phyloP scores from a whole-genome alignment of 2,329 filamentous ascomycete species.

The Aspergillus carbonarius region DNA sequence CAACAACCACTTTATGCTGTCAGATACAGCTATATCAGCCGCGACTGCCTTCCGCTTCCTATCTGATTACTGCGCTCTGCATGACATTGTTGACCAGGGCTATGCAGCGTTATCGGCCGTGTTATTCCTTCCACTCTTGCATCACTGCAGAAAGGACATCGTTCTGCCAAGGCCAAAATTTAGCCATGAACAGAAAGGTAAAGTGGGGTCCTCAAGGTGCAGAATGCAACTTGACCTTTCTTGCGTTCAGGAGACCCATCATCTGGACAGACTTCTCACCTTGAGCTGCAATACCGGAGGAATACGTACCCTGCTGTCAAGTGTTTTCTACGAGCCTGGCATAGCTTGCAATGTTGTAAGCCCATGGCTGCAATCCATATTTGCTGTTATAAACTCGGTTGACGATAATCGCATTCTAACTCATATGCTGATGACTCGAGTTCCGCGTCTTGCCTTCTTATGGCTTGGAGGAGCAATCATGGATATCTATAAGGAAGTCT shows the following conservation, averaged over 20 bases:
- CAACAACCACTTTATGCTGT: not conserved
- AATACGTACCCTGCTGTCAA: constrained; percentile 1
- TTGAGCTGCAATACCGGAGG: constrained; percentile 6
- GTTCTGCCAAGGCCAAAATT: not conserved
- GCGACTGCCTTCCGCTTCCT: constrained; percentile 2
- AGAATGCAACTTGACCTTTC: not conserved
- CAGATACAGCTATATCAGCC: constrained; percentile 1
- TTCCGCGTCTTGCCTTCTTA: constrained; percentile 6
- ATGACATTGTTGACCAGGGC: constrained; percentile 5
- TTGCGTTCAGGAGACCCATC: not conserved
- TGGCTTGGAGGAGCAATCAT: constrained; percentile 6
- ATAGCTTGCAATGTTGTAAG: constrained; percentile 9
- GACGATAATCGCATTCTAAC: constrained; percentile 2
- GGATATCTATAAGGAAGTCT: not conserved
- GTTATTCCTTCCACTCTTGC: constrained; percentile 5
- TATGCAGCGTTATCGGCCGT: constrained; percentile 9
- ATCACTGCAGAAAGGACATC: not conserved
- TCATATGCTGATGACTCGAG: constrained; percentile 8
- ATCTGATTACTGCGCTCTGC: constrained; percentile 6
- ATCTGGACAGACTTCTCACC: constrained; percentile 9
- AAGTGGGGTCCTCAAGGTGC: not conserved
- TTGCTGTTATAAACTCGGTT: constrained; percentile 1
- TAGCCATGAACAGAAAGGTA: not conserved
- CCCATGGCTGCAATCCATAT: constrained; percentile 9
- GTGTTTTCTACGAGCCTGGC: constrained; percentile 4